phyloP scores from a whole-genome alignment of 1,139 yeast genomes.

The Yamadazyma trypodendri region DNA sequence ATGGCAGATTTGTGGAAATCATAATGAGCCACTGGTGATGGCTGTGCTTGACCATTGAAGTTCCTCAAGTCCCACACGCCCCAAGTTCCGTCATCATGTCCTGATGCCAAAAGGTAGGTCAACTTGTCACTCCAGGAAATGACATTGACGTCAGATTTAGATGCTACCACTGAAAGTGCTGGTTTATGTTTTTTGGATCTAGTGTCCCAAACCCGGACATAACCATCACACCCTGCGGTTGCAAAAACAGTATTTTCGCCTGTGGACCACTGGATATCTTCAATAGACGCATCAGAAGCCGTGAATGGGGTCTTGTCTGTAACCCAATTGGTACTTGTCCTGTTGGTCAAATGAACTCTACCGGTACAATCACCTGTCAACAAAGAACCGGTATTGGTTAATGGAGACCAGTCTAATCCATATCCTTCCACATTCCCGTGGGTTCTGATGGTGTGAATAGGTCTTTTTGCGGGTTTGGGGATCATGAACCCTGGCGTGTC shows the following conservation, averaged over 20 bases:
- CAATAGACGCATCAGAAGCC: slow-evolving; percentile 75
- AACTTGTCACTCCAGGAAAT: slow-evolving; percentile 93
- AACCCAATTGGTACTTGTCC: slow-evolving; percentile 78
- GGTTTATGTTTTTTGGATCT: slow-evolving; percentile 91
- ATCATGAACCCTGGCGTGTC: slow-evolving; percentile 84
- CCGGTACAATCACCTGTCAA: slow-evolving; percentile 91
- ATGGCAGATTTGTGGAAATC: slow-evolving; percentile 93
- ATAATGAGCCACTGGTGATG: slow-evolving; percentile 86
- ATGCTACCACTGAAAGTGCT: slow-evolving; percentile 80
- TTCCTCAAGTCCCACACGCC: slow-evolving; percentile 97
- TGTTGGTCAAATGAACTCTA: slow-evolving; percentile 70
- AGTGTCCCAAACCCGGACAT: slow-evolving; percentile 94
- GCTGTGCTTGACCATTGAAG: slow-evolving; percentile 59
- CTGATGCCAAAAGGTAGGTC: slow-evolving; percentile 85
- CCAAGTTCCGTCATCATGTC: slow-evolving; percentile 98
- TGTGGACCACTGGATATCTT: slow-evolving; percentile 96
- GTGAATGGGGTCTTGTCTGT: slow-evolving; percentile 82
- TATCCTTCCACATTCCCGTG: slow-evolving; percentile 98
- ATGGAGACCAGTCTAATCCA: slow-evolving; percentile 96
- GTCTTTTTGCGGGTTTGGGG: slow-evolving; percentile 75
- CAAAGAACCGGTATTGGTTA: slow-evolving; percentile 74
- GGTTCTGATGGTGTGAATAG: slow-evolving; percentile 76
- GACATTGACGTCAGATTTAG: slow-evolving; percentile 87
- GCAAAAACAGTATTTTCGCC: slow-evolving; percentile 93
- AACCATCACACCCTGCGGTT: slow-evolving; percentile 89